Evolutionary conservation across 2,329 filamentous ascomycete species (phyloP).

Genomic region (Bimuria novae-zelandiae): DNA sequence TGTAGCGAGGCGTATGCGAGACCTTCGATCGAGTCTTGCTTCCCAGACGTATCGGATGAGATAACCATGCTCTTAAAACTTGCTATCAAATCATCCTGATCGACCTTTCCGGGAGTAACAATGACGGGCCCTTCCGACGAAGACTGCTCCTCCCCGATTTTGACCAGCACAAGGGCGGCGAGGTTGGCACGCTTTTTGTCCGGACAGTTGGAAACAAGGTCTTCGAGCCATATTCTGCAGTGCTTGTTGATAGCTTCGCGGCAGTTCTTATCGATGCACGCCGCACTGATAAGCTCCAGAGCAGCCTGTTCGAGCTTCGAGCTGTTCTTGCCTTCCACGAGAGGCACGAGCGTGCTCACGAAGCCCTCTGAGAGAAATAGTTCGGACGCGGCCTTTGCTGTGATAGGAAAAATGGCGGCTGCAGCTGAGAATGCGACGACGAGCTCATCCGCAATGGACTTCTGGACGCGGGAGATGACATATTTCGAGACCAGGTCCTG

Average conservation of each 20-base stretch:
- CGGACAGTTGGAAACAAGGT: conserved; percentile 75
- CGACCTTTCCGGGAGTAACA: conserved; percentile 36
- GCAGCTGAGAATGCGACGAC: conserved; percentile 94
- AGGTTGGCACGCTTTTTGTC: conserved; percentile 60
- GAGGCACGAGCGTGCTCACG: conserved; percentile 72
- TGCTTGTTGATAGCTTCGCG: conserved; percentile 83
- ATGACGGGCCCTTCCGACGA: conserved; percentile 36
- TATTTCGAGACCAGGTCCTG: conserved; percentile 72
- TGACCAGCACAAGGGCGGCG: conserved; percentile 60
- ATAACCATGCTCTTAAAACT: conserved; percentile 68
- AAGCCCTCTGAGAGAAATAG: conserved; percentile 92
- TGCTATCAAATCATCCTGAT: conserved; percentile 56
- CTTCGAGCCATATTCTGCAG: conserved; percentile 84
- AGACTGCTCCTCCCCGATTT: conserved; percentile 51
- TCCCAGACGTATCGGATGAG: conserved; percentile 60
- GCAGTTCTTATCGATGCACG: conserved; percentile 82
- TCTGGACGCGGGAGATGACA: conserved; percentile 71
- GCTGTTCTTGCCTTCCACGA: conserved; percentile 82
- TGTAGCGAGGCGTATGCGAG: conserved; percentile 90
- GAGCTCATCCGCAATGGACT: conserved; percentile 83
- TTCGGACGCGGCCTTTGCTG: conserved; percentile 72
- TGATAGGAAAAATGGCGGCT: conserved; percentile 82
- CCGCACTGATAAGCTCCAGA: conserved; percentile 87
- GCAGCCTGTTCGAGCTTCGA: conserved; percentile 84
- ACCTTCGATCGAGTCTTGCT: conserved; percentile 81